These are phyloP conservation scores for Micractinium sp. DNA, from an alignment of 139 green algal genomes.

Conservation along the genomic window DNA sequence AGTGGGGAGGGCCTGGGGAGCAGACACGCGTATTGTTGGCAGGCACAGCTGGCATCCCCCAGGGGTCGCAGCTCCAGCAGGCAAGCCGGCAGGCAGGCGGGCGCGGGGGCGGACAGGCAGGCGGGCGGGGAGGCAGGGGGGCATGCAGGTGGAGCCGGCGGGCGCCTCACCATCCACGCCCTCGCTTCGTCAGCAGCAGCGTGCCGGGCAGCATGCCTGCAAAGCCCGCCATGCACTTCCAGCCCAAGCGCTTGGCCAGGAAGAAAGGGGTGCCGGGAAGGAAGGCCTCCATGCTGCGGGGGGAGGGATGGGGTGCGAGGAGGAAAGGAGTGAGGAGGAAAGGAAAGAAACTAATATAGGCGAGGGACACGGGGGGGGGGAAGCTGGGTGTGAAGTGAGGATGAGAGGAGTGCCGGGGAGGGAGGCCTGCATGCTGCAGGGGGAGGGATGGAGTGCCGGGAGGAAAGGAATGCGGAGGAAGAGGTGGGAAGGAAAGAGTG, in stretches of 20 bases:
- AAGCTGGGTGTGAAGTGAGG: neutral
- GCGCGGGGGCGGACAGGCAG: neutral
- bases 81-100: neutral
- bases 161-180: neutral
- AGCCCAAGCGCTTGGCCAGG: neutral
- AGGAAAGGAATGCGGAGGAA: no score
- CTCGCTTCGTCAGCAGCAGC: neutral
- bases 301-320: no score
- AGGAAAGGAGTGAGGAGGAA: no score
- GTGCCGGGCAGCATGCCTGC: neutral
- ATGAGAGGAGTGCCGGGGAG: neutral
- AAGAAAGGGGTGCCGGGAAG: neutral
- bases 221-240: neutral
- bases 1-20: neutral
- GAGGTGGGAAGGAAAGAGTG: no score
- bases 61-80: neutral
- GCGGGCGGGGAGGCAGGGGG: neutral
- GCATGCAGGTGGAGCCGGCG: neutral
- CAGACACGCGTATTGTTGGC: neutral
- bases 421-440: neutral
- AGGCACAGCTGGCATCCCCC: neutral
- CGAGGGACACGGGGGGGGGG: neutral
- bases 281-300: neutral
- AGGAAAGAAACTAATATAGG: no score
- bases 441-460: no score